Evolutionary conservation across 768 basidiomycete species (phyloP).

Genomic region (Podaxis sp.): DNA sequence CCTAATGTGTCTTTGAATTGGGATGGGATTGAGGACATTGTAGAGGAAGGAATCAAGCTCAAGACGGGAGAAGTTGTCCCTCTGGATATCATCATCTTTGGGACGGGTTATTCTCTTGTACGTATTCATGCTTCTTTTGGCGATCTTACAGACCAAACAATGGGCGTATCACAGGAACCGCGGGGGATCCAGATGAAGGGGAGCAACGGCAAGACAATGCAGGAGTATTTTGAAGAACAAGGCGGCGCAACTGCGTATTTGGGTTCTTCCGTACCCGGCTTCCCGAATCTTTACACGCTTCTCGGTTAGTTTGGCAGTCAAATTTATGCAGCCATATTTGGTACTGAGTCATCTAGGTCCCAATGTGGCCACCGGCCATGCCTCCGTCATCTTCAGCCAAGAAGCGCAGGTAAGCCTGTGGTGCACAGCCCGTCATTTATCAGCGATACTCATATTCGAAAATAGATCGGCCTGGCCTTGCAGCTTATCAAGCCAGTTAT

Average conservation of each 20-base stretch:
- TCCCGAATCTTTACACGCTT: constrained; percentile 51
- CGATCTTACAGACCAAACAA: constrained; percentile 9
- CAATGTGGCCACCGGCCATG: constrained; percentile 57
- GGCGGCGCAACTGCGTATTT: constrained; percentile 53
- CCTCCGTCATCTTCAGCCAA: constrained; percentile 53
- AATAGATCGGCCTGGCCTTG: constrained; percentile 47
- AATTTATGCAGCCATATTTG: constrained; percentile 11
- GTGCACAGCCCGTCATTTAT: constrained; percentile 10
- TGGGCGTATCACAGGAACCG: constrained; percentile 29
- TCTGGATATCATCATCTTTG: constrained; percentile 57
- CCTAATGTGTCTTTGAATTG: constrained; percentile 53
- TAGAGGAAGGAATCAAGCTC: constrained; percentile 47
- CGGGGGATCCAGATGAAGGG: constrained; percentile 39
- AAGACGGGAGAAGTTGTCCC: constrained; percentile 47
- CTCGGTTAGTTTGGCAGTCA: constrained; percentile 35
- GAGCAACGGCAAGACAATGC: constrained; percentile 36
- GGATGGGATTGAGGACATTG: constrained; percentile 46
- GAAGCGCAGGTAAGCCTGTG: constrained; percentile 46
- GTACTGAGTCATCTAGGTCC: constrained; percentile 36
- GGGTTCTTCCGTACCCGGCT: constrained; percentile 52
- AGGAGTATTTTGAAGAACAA: constrained; percentile 45
- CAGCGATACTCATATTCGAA: constrained; percentile 10
- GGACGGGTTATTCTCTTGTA: constrained; percentile 53
- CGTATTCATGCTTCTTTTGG: constrained; percentile 18
- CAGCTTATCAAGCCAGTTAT: constrained; percentile 54